A percentile compares a stretch with the other conserved stretches of the same genome.
phyloP scores from a whole-genome alignment of 371 early-diverging fungal species.

The Vavraia culicis region DNA sequence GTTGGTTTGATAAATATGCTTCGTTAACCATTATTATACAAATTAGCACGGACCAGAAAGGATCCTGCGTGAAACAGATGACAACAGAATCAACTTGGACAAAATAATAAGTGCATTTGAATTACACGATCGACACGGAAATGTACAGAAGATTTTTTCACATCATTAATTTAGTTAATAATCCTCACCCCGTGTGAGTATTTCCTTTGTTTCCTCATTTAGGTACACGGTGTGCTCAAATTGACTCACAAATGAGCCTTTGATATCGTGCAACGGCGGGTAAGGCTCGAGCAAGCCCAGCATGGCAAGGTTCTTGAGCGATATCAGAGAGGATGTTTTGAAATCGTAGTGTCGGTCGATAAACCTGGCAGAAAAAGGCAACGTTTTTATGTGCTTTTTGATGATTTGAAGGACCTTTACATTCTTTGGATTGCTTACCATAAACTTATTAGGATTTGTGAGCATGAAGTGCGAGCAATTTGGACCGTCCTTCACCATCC shows the following conservation, averaged over 20 bases:
- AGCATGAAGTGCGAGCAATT: conserved; percentile 81
- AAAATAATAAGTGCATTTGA: no score
- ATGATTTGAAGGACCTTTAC: conserved; percentile 64
- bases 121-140: no score
- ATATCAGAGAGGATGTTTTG: conserved; percentile 51
- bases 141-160: no score
- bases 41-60: no score
- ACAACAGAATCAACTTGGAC: no score
- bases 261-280: conserved; percentile 73
- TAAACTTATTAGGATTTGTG: conserved; percentile 20
- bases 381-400: conserved; percentile 69
- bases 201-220: conserved; percentile 66
- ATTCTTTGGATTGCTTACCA: conserved; percentile 48
- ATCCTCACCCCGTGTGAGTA: conserved; percentile 57
- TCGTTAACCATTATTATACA: no score
- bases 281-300: conserved; percentile 61
- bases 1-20: no score
- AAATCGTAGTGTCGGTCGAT: conserved; percentile 68
- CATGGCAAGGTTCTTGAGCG: conserved; percentile 62
- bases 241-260: conserved; percentile 80
- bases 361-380: conserved; percentile 89
- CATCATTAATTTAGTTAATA: conserved; percentile 43
- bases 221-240: conserved; percentile 87
- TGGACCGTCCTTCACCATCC: conserved; percentile 65
- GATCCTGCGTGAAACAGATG: no score